phyloP scores from a whole-genome alignment of 805 yeast species.

The Metschnikowia santaceciliae region DNA sequence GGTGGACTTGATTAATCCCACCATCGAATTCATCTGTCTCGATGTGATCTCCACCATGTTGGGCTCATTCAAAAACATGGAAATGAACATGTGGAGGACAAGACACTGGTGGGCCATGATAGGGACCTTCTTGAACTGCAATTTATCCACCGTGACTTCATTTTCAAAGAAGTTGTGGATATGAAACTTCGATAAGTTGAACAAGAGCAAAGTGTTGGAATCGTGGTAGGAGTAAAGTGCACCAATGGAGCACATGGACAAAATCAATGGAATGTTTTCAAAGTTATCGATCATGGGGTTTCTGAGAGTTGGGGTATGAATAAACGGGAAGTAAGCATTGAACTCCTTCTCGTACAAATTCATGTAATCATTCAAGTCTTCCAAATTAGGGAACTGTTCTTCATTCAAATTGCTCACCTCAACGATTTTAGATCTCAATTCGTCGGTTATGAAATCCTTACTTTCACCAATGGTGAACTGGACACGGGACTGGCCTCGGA shows the following conservation, averaged over 20 bases:
- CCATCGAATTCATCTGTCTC: slow-evolving; percentile 52
- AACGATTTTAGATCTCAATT: slow-evolving; percentile 52
- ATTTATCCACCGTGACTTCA: slow-evolving; percentile 41
- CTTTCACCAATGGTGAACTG: slow-evolving; percentile 19
- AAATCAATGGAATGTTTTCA: slow-evolving; percentile 59
- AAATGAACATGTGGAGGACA: slow-evolving; percentile 51
- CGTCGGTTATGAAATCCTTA: slow-evolving; percentile 41
- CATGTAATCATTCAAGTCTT: slow-evolving; percentile 73
- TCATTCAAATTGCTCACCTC: slow-evolving; percentile 48
- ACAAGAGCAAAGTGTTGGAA: slow-evolving; percentile 65
- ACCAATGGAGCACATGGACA: slow-evolving; percentile 85
- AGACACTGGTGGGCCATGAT: slow-evolving; percentile 55
- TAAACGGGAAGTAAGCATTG: slow-evolving; percentile 77
- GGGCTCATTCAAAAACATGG: slow-evolving; percentile 53
- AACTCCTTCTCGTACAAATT: slow-evolving; percentile 74
- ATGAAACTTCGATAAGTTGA: slow-evolving; percentile 62
- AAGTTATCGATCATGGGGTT: slow-evolving; percentile 36
- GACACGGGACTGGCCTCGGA: slow-evolving; percentile 11
- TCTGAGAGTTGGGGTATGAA: slow-evolving; percentile 63
- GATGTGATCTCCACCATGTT: slow-evolving; percentile 48
- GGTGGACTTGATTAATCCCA: slow-evolving; percentile 51
- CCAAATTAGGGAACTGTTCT: slow-evolving; percentile 66
- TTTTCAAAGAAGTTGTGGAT: slow-evolving; percentile 63
- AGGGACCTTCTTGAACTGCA: slow-evolving; percentile 51
- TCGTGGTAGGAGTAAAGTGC: slow-evolving; percentile 83